Evolutionary conservation across 306 rosid genomes (phyloP).

Genomic region (Quercus mongolica): DNA sequence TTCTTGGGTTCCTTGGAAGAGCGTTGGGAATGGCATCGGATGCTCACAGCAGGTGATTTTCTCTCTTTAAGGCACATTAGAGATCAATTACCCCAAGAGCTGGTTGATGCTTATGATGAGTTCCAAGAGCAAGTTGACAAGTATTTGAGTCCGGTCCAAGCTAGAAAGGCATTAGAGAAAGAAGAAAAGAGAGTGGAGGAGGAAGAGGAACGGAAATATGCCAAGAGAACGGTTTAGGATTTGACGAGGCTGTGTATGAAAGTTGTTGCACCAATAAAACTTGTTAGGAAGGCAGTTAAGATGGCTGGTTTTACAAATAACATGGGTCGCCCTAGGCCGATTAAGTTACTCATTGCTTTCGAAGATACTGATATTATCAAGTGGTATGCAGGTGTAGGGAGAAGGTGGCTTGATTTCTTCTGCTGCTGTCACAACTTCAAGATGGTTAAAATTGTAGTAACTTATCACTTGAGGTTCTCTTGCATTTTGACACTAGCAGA

Average conservation of each 20-base stretch:
- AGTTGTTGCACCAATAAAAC: constrained; percentile 75
- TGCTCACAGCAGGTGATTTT: constrained; percentile 63
- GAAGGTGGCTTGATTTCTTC: constrained; percentile 83
- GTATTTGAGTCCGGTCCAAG: constrained; percentile 65
- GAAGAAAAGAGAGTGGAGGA: constrained; percentile 78
- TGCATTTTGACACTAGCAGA: constrained; percentile 86
- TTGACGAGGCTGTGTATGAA: constrained; percentile 70
- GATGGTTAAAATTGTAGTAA: constrained; percentile 69
- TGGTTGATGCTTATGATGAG: constrained; percentile 69
- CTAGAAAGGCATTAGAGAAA: constrained; percentile 50
- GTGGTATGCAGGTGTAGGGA: constrained; percentile 85
- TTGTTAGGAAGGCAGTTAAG: constrained; percentile 66
- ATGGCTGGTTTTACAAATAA: constrained; percentile 78
- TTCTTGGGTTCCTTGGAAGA: no score
- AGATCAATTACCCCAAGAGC: constrained; percentile 64
- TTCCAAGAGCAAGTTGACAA: constrained; percentile 77
- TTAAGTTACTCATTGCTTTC: constrained; percentile 58
- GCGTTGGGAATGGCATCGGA: constrained; percentile 68
- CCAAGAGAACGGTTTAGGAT: constrained; percentile 65
- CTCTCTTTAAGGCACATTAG: constrained; percentile 71
- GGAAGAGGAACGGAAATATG: constrained; percentile 68
- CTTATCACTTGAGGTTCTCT: constrained; percentile 87
- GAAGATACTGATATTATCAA: constrained; percentile 79
- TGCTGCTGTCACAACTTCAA: constrained; percentile 84
- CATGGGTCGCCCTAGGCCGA: constrained; percentile 79